Conservation (phyloP, 441 rosid species). For the Syzygium malaccense region DNA sequence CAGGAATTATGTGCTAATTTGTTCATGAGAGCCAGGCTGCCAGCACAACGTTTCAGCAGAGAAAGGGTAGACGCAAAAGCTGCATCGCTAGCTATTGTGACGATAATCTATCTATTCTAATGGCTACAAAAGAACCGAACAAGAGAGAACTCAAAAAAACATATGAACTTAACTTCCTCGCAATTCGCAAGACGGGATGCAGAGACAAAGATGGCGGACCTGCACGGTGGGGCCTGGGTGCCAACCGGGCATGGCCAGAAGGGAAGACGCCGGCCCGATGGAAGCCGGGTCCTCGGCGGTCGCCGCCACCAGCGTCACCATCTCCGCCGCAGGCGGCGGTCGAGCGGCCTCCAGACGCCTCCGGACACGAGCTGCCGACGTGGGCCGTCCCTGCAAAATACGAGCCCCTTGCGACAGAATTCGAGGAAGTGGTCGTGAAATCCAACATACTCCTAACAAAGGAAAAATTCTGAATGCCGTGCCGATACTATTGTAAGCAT, state of each 20-base stretch:
- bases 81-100: background rate
- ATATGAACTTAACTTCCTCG: background rate
- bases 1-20: background rate
- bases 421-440: background rate
- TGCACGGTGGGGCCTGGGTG: conserved; percentile 8
- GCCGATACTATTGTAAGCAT: background rate
- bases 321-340: background rate
- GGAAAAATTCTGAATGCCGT: background rate
- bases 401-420: background rate
- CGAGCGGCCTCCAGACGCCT: background rate
- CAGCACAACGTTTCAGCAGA: background rate
- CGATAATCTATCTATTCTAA: background rate
- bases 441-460: background rate
- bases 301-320: conserved; percentile 17
- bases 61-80: background rate
- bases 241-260: conserved; percentile 17
- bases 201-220: background rate
- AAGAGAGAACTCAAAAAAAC: background rate
- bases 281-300: background rate
- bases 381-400: background rate
- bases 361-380: background rate
- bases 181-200: background rate
- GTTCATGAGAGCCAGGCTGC: background rate
- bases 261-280: background rate
- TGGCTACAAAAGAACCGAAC: background rate